phyloP scores from a whole-genome alignment of 106 monocot species.

The Gastrodia elata region DNA sequence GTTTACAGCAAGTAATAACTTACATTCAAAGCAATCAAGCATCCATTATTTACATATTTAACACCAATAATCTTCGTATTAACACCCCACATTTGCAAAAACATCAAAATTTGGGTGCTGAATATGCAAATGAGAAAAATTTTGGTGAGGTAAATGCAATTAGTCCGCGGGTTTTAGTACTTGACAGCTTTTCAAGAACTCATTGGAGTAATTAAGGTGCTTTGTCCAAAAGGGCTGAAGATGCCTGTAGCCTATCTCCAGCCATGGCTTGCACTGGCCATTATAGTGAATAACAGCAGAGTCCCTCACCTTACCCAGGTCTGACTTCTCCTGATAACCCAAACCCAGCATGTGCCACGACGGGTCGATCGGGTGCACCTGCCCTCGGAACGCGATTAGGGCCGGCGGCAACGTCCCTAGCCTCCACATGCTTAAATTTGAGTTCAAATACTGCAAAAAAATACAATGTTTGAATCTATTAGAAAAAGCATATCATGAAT shows the following conservation, averaged over 20 bases:
- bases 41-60: background rate
- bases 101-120: too few species aligned
- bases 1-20: background rate
- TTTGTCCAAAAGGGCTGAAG: conserved; percentile 82
- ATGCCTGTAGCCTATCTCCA: conserved; percentile 79
- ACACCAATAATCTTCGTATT: background rate
- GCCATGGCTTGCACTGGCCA: conserved; percentile 88
- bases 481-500: too few species aligned
- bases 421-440: conserved; percentile 78
- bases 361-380: conserved; percentile 78
- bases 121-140: too few species aligned
- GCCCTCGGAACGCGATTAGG: conserved; percentile 71
- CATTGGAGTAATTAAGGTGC: conserved; percentile 84
- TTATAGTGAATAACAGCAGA: conserved; percentile 93
- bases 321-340: conserved; percentile 84
- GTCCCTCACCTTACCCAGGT: conserved; percentile 33
- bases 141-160: too few species aligned
- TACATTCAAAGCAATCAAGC: background rate
- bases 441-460: conserved; percentile 72
- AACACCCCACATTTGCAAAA: background rate
- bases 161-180: conserved; percentile 67
- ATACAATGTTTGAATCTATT: too few species aligned
- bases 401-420: conserved; percentile 93
- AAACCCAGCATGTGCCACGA: conserved; percentile 92
- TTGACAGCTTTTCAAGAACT: conserved; percentile 77